Evolutionary conservation across 306 rosid species (phyloP).

Genomic region (Cucumis melo): DNA sequence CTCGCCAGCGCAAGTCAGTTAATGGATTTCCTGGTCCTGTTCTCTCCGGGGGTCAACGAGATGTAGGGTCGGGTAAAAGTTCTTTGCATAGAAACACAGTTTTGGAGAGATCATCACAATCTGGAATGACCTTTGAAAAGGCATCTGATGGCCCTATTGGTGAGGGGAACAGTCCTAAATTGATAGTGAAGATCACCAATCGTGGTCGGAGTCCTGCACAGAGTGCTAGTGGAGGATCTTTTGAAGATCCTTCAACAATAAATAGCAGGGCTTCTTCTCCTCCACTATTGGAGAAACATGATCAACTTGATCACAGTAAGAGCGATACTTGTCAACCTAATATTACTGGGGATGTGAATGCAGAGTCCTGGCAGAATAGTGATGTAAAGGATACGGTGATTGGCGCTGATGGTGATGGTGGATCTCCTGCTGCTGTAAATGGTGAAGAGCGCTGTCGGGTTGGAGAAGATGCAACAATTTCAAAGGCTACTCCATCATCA

Average conservation of each 20-base stretch:
- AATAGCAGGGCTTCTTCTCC: conserved; percentile 50
- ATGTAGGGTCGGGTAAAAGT: conserved; percentile 26
- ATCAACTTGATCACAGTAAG: conserved; percentile 35
- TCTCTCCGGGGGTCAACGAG: conserved; percentile 41
- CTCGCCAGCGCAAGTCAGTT: conserved; percentile 51
- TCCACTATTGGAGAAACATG: conserved; percentile 45
- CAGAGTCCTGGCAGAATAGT: conserved; percentile 37
- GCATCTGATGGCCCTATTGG: conserved; percentile 31
- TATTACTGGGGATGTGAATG: conserved; percentile 24
- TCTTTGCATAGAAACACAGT: conserved; percentile 25
- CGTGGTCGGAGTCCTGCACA: conserved; percentile 58
- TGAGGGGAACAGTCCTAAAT: conserved; percentile 41
- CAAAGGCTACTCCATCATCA: conserved; percentile 31
- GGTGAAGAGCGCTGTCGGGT: conserved; percentile 33
- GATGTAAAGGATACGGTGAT: conserved; percentile 26
- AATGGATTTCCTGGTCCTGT: conserved; percentile 54
- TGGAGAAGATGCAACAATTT: conserved; percentile 25
- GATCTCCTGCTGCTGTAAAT: conserved; percentile 24
- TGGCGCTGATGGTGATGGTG: conserved; percentile 41
- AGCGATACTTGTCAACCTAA: conserved; percentile 33
- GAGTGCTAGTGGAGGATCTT: conserved; percentile 42
- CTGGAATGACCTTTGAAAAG: conserved; percentile 36
- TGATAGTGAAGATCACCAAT: conserved; percentile 60
- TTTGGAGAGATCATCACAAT: conserved; percentile 32
- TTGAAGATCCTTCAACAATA: conserved; percentile 40